Conservation (phyloP, 129 eudicot species). For the Tagetes patula region DNA sequence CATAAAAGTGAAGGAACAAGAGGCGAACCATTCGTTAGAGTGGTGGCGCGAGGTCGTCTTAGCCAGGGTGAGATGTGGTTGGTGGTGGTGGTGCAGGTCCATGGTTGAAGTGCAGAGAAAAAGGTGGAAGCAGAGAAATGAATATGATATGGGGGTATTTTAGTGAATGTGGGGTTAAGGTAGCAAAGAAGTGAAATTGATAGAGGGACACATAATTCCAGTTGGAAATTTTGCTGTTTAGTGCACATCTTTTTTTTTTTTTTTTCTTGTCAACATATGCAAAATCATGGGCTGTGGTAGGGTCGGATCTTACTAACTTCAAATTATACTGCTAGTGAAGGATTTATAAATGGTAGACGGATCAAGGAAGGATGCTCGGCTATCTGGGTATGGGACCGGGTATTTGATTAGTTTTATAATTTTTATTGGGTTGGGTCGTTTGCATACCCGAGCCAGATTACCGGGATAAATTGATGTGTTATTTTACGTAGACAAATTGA, state of each 20-base stretch:
- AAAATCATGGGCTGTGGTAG: conserved; percentile 53
- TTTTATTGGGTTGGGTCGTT: too few relatives aligned
- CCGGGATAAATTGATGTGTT: too few relatives aligned
- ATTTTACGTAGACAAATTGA: too few relatives aligned
- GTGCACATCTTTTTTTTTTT: conserved; percentile 44
- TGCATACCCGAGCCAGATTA: too few relatives aligned
- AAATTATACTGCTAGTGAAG: conserved; percentile 15
- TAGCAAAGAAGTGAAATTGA: conserved; percentile 35
- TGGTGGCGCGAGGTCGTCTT: conserved; percentile 65
- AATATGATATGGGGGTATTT: conserved; percentile 29
- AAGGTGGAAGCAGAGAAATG: conserved; percentile 33
- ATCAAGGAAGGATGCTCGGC: not conserved
- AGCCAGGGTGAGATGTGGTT: conserved; percentile 54
- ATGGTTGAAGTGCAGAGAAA: conserved; percentile 42
- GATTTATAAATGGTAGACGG: not conserved
- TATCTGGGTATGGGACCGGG: too few relatives aligned
- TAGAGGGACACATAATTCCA: conserved; percentile 47
- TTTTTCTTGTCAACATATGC: conserved; percentile 41
- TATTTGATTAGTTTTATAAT: too few relatives aligned
- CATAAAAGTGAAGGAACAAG: not conserved
- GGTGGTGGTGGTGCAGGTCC: conserved; percentile 52
- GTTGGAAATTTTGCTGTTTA: conserved; percentile 49
- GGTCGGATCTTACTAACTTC: conserved; percentile 37
- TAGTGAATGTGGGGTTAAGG: conserved; percentile 51
- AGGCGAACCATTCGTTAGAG: conserved; percentile 74